Percentiles rank a stretch among this genome's conserved stretches.
Evolutionary conservation across 139 green algal genomes (phyloP).

Genomic region (Auxenochlorella pyrenoidosa): DNA sequence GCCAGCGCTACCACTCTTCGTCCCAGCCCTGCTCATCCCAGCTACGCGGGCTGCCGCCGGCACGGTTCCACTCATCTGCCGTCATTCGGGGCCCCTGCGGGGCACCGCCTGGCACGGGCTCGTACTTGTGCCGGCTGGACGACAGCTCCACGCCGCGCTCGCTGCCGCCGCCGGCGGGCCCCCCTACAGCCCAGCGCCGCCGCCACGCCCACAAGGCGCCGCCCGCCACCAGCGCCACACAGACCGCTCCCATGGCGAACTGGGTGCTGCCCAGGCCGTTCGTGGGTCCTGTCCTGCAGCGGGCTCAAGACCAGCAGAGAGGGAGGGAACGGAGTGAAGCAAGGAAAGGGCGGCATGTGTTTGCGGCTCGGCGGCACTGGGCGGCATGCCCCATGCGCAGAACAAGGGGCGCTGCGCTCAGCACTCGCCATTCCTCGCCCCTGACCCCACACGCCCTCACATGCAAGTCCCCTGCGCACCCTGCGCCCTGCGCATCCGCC

Average conservation of each 20-base stretch:
- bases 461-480: not conserved
- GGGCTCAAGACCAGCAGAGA: not conserved
- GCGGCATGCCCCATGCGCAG: not conserved
- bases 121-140: not conserved
- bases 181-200: not conserved
- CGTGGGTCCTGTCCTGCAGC: not conserved
- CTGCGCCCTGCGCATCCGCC: not conserved
- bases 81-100: not conserved
- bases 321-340: not conserved
- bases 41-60: not conserved
- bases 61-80: not conserved
- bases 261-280: not conserved
- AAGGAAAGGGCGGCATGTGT: not conserved
- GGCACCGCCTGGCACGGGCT: not conserved
- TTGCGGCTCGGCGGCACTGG: not conserved
- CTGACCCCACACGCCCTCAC: not conserved
- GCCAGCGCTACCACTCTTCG: not conserved
- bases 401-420: too few species aligned
- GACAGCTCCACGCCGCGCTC: not conserved
- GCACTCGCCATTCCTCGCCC: not conserved
- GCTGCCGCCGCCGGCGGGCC: not conserved
- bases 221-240: not conserved
- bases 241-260: not conserved
- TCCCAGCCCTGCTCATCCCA: conserved; percentile 4
- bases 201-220: not conserved